A percentile compares a stretch with the other conserved stretches of the same genome.
These are phyloP conservation scores for Chrysoporthe puriensis DNA, from an alignment of 2,329 filamentous ascomycete genomes.

Conservation along the genomic window DNA sequence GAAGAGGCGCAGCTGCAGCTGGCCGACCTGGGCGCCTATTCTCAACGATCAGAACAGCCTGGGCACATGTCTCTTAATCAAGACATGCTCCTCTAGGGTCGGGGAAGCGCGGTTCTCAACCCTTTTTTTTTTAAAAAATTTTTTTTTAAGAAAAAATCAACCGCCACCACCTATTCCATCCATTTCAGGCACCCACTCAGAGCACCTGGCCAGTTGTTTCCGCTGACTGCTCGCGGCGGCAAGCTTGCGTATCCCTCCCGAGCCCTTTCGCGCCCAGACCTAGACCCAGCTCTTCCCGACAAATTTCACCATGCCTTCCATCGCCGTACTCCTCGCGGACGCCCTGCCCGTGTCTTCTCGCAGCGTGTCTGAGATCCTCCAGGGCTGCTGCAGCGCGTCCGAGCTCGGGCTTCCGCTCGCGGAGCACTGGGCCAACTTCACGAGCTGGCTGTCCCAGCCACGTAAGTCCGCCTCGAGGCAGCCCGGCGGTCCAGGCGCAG, in stretches of 20 bases:
- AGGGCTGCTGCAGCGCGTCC: neutral
- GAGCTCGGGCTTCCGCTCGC: neutral
- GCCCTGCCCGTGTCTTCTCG: neutral
- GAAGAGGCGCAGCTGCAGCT: slow-evolving; percentile 2
- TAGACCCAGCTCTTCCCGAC: neutral
- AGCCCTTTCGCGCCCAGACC: neutral
- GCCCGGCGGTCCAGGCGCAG: too few relatives aligned
- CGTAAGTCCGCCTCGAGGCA: neutral
- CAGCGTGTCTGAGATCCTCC: neutral
- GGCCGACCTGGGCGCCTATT: neutral
- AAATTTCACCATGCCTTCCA: neutral
- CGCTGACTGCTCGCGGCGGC: neutral
- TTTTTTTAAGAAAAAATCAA: too few relatives aligned
- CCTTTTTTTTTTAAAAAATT: too few relatives aligned
- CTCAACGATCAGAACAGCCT: neutral
- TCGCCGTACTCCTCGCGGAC: neutral
- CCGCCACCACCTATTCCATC: neutral
- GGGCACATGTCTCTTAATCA: neutral
- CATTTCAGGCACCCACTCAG: neutral
- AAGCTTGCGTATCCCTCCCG: neutral
- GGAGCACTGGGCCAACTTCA: slow-evolving; percentile 12
- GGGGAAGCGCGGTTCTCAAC: neutral
- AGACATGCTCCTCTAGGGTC: neutral
- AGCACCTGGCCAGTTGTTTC: neutral
- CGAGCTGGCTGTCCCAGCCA: slow-evolving; percentile 14